These are phyloP conservation scores for Musa itinerans DNA, from an alignment of 176 grass and related monocot species.

Conservation along the genomic window DNA sequence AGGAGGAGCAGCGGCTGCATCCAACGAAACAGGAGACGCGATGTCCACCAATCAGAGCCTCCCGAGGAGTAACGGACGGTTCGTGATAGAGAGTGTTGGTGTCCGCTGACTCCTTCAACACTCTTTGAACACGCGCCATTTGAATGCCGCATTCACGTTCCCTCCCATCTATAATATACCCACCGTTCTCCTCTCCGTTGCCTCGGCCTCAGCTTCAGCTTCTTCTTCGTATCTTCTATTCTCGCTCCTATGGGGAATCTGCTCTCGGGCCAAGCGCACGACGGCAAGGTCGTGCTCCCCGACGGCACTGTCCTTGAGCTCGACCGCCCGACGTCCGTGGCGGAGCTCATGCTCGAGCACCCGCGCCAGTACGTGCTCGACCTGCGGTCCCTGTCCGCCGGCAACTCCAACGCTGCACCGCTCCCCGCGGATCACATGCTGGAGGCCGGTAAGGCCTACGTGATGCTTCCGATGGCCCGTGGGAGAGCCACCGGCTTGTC, in stretches of 20 bases:
- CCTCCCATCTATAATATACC: neutral
- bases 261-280: neutral
- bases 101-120: too few species aligned
- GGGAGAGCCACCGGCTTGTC: constrained; percentile 38
- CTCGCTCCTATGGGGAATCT: neutral
- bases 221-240: neutral
- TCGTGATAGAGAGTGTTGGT: too few species aligned
- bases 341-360: constrained; percentile 94
- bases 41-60: neutral
- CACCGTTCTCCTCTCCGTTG: neutral
- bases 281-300: constrained; percentile 73
- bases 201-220: neutral
- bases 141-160: neutral
- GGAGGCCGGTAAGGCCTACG: constrained; percentile 50
- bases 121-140: neutral
- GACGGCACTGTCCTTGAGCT: constrained; percentile 61
- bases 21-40: too few species aligned
- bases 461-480: constrained; percentile 57
- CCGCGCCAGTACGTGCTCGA: constrained; percentile 88
- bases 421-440: constrained; percentile 74
- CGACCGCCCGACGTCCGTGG: constrained; percentile 61
- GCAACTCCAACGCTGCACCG: constrained; percentile 33
- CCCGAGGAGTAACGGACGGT: neutral
- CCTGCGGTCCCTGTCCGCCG: constrained; percentile 26
- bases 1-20: neutral